These are phyloP conservation scores for Phialocephala subalpina DNA, from an alignment of 2,329 filamentous ascomycete species.

Conservation along the genomic window DNA sequence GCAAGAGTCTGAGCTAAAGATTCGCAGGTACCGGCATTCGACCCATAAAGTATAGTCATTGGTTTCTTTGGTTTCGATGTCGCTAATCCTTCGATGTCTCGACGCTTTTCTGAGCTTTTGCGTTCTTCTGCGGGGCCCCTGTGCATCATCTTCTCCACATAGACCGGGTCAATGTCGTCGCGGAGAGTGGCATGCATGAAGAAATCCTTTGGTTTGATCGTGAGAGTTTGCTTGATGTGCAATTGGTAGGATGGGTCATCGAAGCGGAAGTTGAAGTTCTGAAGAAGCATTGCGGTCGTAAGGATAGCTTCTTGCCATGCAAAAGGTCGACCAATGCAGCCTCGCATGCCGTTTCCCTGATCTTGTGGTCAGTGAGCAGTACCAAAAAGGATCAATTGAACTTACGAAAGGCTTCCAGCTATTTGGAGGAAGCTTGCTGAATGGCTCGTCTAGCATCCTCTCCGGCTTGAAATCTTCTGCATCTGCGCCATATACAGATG, in stretches of 20 bases:
- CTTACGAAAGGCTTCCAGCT: constrained; percentile 74
- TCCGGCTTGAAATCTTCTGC: constrained; percentile 74
- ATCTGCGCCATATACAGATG: constrained; percentile 69
- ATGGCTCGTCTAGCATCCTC: constrained; percentile 74
- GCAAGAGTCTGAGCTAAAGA: constrained; percentile 70
- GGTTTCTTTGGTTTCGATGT: constrained; percentile 27
- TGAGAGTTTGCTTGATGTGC: constrained; percentile 62
- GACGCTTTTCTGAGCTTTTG: background rate
- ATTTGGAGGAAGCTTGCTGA: constrained; percentile 68
- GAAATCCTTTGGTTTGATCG: constrained; percentile 70
- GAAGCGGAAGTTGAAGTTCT: constrained; percentile 74
- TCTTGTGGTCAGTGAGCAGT: background rate
- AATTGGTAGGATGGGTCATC: constrained; percentile 68
- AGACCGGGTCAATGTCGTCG: constrained; percentile 53
- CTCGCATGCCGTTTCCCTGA: constrained; percentile 67
- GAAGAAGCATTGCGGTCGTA: constrained; percentile 68
- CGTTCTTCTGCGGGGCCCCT: constrained; percentile 6
- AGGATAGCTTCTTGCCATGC: constrained; percentile 78
- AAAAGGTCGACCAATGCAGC: constrained; percentile 77
- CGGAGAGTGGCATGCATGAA: constrained; percentile 66
- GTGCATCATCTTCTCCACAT: constrained; percentile 49
- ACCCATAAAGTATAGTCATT: constrained; percentile 74
- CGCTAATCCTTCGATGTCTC: background rate
- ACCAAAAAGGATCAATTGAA: background rate
- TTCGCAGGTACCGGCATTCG: constrained; percentile 80